Conservation (phyloP, 805 yeast genomes). For the Wickerhamomyces strasburgensis region DNA sequence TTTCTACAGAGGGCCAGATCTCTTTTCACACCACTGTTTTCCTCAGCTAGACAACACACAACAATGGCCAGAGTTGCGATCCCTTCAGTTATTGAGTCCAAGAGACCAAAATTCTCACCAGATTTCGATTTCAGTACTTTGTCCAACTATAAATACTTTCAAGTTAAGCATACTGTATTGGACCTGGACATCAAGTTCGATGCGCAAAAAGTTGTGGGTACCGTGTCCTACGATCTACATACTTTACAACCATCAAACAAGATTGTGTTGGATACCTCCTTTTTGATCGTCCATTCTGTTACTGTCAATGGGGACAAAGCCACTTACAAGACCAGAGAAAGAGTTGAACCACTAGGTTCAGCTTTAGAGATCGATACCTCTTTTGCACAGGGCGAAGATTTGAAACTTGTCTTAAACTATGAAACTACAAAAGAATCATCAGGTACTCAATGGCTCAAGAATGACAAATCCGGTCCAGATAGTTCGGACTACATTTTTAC, state of each 20-base stretch:
- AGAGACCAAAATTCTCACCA: constrained; percentile 34
- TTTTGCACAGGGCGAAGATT: constrained; percentile 4
- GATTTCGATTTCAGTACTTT: constrained; percentile 73
- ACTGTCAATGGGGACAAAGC: constrained; percentile 34
- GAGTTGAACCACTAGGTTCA: constrained; percentile 56
- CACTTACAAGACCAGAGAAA: constrained; percentile 32
- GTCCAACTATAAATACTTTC: constrained; percentile 60
- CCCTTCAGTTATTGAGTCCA: constrained; percentile 25
- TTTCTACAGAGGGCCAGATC: too few relatives aligned
- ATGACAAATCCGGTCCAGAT: constrained; percentile 68
- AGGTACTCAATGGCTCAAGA: constrained; percentile 77
- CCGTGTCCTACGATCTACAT: constrained; percentile 43
- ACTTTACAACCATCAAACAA: constrained; percentile 26
- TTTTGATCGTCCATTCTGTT: constrained; percentile 42
- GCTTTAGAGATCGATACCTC: constrained; percentile 33
- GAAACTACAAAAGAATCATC: constrained; percentile 72
- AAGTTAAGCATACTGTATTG: constrained; percentile 47
- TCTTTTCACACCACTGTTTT: too few relatives aligned
- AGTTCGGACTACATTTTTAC: constrained; percentile 55
- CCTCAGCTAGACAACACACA: background rate
- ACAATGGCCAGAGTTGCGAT: constrained; percentile 5
- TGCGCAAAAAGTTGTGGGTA: constrained; percentile 46
- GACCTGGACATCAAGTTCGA: constrained; percentile 53
- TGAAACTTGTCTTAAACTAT: constrained; percentile 43
- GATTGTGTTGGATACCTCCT: constrained; percentile 68